A percentile compares a stretch with the other conserved stretches of the same genome.
phyloP scores from a whole-genome alignment of 2,329 filamentous ascomycete species.

The Alternaria triticimaculans region DNA sequence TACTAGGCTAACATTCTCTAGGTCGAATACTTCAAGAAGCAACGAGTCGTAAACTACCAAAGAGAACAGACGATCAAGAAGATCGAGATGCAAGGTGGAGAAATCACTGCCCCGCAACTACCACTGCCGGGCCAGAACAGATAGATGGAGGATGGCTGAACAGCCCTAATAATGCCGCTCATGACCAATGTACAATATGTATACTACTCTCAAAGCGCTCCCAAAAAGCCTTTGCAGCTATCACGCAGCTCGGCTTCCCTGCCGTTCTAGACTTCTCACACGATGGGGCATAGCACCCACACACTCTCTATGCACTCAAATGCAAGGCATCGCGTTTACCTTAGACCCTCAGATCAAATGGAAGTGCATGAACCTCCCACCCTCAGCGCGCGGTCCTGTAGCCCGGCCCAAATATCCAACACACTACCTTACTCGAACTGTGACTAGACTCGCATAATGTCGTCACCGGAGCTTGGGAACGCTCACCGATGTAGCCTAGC shows the following conservation, averaged over 20 bases:
- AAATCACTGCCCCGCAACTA: conserved; percentile 44
- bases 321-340: not conserved
- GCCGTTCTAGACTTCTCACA: not conserved
- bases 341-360: not conserved
- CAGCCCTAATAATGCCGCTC: conserved; percentile 8
- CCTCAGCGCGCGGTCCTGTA: not conserved
- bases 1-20: conserved; percentile 48
- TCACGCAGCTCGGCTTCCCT: not conserved
- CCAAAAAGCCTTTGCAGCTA: not conserved
- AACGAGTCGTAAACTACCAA: conserved; percentile 89
- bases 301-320: not conserved
- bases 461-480: conserved; percentile 8
- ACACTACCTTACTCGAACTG: not conserved
- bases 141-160: not conserved
- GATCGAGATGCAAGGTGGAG: conserved; percentile 53
- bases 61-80: conserved; percentile 70
- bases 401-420: not conserved
- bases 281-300: not conserved
- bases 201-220: conserved; percentile 3
- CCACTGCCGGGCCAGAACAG: conserved; percentile 34
- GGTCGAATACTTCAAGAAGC: conserved; percentile 98
- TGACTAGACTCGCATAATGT: conserved; percentile 15
- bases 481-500: not conserved
- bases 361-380: conserved; percentile 2
- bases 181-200: conserved; percentile 19